Evolutionary conservation across 2,329 filamentous ascomycete genomes (phyloP).

Genomic region (Lasiodiplodia gonubiensis): DNA sequence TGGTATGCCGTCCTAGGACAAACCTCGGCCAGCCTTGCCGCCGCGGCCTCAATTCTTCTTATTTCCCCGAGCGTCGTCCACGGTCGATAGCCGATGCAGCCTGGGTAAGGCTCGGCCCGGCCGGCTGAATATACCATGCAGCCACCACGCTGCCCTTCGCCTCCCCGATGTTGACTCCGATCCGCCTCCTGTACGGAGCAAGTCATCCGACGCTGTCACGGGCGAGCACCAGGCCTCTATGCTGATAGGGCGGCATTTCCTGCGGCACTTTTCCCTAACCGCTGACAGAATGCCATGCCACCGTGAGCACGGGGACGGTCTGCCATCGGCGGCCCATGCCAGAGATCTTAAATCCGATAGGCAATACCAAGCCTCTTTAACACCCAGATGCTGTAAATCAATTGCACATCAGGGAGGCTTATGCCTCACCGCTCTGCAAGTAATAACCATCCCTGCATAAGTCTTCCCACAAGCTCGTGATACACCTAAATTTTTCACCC

Average conservation of each 20-base stretch:
- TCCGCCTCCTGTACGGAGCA: conserved; percentile 15
- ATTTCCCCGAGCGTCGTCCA: neutral
- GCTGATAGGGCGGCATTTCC: conserved; percentile 7
- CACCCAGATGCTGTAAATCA: conserved; percentile 11
- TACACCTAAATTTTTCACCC: conserved; percentile 12
- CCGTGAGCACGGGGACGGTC: neutral
- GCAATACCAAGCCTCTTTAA: conserved; percentile 2
- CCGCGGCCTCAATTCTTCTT: neutral
- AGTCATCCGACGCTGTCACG: conserved; percentile 12
- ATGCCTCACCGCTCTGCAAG: conserved; percentile 22
- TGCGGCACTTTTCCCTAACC: conserved; percentile 6
- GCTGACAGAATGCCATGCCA: conserved; percentile 3
- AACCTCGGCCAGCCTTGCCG: conserved; percentile 1
- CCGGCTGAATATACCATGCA: conserved; percentile 21
- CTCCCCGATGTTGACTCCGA: conserved; percentile 8
- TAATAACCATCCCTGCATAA: conserved; percentile 17
- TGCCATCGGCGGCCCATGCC: neutral
- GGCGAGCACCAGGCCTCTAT: neutral
- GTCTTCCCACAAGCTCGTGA: conserved; percentile 23
- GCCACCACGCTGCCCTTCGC: conserved; percentile 4
- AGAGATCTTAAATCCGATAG: neutral
- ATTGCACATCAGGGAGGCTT: conserved; percentile 19
- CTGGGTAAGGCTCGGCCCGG: conserved; percentile 26
- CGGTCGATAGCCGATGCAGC: conserved; percentile 19
- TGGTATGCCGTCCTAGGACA: neutral